Conservation (phyloP, 306 rosid species). For the Lathyrus tuberosus region DNA sequence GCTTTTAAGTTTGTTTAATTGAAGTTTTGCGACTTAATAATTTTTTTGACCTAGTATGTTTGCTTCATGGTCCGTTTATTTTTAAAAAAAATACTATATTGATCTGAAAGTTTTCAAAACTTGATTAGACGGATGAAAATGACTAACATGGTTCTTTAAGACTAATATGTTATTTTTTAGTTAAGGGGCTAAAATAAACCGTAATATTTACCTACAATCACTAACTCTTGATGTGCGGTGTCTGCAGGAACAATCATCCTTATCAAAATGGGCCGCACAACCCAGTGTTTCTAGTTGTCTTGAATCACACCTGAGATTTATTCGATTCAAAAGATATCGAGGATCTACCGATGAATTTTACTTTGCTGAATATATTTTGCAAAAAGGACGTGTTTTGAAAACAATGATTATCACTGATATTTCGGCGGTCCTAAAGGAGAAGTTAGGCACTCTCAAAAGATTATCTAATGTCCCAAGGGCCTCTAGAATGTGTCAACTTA, state of each 20-base stretch:
- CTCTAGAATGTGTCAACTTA: neutral
- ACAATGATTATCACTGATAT: neutral
- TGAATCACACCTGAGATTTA: neutral
- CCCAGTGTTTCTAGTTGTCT: constrained; percentile 9
- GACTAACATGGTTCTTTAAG: too few species aligned
- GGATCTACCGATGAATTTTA: neutral
- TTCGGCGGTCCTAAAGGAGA: neutral
- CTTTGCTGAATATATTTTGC: neutral
- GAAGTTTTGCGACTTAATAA: too few species aligned
- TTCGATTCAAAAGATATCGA: neutral
- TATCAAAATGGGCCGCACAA: neutral
- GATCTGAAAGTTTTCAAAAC: too few species aligned
- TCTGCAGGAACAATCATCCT: neutral
- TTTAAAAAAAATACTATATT: too few species aligned
- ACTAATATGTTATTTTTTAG: too few species aligned
- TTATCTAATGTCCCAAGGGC: neutral
- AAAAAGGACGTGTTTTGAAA: neutral
- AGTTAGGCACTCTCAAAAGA: neutral
- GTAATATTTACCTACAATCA: too few species aligned
- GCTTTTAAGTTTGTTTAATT: too few species aligned
- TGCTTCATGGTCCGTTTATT: too few species aligned
- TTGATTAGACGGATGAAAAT: too few species aligned
- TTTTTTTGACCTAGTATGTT: too few species aligned
- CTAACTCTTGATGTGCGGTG: too few species aligned
- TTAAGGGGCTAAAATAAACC: too few species aligned